These are phyloP conservation scores for Hypoxylon sp. DNA, from an alignment of 2,329 filamentous ascomycete species.

Conservation along the genomic window DNA sequence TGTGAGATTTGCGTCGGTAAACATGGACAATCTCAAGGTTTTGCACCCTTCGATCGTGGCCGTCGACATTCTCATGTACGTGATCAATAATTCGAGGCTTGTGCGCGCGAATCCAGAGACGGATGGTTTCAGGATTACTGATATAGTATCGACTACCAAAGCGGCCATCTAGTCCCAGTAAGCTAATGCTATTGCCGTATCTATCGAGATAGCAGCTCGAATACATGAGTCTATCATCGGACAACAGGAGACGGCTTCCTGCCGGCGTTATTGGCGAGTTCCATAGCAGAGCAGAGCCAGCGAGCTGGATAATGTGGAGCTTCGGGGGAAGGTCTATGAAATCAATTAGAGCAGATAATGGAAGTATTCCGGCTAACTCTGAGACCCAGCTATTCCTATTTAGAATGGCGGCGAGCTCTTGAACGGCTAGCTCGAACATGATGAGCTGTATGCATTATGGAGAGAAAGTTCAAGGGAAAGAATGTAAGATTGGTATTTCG, in stretches of 20 bases:
- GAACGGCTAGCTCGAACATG: slow-evolving; percentile 1
- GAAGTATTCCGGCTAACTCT: slow-evolving; percentile 7
- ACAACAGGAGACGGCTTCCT: slow-evolving; percentile 9
- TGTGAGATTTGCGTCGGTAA: neutral
- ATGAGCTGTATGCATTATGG: no score
- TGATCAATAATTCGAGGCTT: slow-evolving; percentile 1
- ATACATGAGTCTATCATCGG: neutral
- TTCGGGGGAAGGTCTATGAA: slow-evolving; percentile 6
- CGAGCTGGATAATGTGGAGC: slow-evolving; percentile 7
- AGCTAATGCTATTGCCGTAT: slow-evolving; percentile 2
- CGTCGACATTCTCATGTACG: neutral
- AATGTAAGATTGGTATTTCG: no score
- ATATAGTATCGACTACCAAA: slow-evolving; percentile 6
- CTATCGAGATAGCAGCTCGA: slow-evolving; percentile 4
- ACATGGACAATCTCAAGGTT: slow-evolving; percentile 9
- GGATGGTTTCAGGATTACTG: slow-evolving; percentile 1
- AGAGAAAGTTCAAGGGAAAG: no score
- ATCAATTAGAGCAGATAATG: slow-evolving; percentile 6
- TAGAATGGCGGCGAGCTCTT: slow-evolving; percentile 3
- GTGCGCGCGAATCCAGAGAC: neutral
- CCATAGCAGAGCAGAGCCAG: slow-evolving; percentile 4
- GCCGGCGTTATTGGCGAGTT: slow-evolving; percentile 7
- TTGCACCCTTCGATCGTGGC: slow-evolving; percentile 2
- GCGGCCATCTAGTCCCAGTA: slow-evolving; percentile 3
- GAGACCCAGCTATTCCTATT: slow-evolving; percentile 6